Base-by-base conservation (phyloP, 148 eudicot species). In the Camellia lanceoleosa region DNA sequence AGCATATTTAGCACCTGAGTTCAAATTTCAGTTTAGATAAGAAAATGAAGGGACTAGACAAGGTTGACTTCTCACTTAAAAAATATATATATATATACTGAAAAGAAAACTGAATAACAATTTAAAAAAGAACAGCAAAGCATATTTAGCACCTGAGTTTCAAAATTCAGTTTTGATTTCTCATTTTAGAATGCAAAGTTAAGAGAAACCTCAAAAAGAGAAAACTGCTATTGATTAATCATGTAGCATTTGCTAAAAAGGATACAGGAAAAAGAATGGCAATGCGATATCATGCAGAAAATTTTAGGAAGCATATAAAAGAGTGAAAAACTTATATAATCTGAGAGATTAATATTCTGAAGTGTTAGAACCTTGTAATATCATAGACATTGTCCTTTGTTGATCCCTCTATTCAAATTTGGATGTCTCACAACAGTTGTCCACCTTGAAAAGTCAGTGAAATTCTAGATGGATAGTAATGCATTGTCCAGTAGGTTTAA, bases 401-500 rank as follows among this genome's bases (percentile, higher is more conserved):
- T 20, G 61, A 3, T 73, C 74, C 38, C 61, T 73, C 46, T 23
- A 42, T 19, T 49, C 74, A 49, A 71, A 47, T 19, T 49, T 71
- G 74, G 58, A 71, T 14, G 47, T 73, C 72, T 20, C 5, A 54
- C 16, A 52, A 41, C 60, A 52, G 76, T 72, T 72, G 43, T 73
- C 62, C n/a, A 7, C 62, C 38, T 15, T 73, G 44, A 73, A 59
- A 73, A 54, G 76, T 30, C 15, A 23, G 47, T 15, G 5, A 73
- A 52, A 49, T 30, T 71, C 42, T 49, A n/a, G 56, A n/a, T 71
- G 41, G 10, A 47, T 44, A 12, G 5, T 19, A 19, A 71, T 14
- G 7, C 1, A 13, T 12, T 5, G 3, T 73, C n/a, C 13, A 54
- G 74, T 49, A 15, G 59, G 75, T 2, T 3, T 51, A 44, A 23